These are phyloP conservation scores for Platanthera zijinensis DNA, from an alignment of 106 monocot genomes.

Conservation along the genomic window DNA sequence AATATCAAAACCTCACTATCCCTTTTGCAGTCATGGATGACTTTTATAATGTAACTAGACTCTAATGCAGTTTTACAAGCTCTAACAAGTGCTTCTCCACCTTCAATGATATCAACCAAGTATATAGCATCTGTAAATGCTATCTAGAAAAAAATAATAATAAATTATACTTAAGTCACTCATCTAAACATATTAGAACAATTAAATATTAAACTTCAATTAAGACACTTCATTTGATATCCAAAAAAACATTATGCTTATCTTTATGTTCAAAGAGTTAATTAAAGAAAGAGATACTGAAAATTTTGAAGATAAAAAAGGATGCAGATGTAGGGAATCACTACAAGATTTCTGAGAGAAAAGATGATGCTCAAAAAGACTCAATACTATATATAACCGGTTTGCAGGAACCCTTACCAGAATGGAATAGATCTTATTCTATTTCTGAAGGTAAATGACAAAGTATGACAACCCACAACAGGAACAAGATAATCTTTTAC, in stretches of 20 bases:
- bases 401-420: not conserved
- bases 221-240: not conserved
- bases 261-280: not conserved
- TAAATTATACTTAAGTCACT: not conserved
- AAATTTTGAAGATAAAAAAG: not conserved
- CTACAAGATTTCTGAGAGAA: not conserved
- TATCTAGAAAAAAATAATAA: slow-evolving; percentile 36
- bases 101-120: slow-evolving; percentile 83
- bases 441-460: not conserved
- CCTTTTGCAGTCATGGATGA: slow-evolving; percentile 97
- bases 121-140: slow-evolving; percentile 86
- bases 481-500: not conserved
- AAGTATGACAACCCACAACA: not conserved
- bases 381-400: not conserved
- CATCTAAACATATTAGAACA: not conserved
- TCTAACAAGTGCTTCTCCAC: slow-evolving; percentile 63
- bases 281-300: not conserved
- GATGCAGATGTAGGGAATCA: not conserved
- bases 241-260: not conserved
- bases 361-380: not conserved
- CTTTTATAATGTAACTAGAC: slow-evolving; percentile 70
- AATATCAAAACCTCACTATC: slow-evolving; percentile 62
- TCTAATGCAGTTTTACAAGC: slow-evolving; percentile 93
- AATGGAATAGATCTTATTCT: not conserved
- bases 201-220: not conserved